These are phyloP conservation scores for Carex sylvatica DNA, from an alignment of 202 grass and related monocot species.

Conservation along the genomic window DNA sequence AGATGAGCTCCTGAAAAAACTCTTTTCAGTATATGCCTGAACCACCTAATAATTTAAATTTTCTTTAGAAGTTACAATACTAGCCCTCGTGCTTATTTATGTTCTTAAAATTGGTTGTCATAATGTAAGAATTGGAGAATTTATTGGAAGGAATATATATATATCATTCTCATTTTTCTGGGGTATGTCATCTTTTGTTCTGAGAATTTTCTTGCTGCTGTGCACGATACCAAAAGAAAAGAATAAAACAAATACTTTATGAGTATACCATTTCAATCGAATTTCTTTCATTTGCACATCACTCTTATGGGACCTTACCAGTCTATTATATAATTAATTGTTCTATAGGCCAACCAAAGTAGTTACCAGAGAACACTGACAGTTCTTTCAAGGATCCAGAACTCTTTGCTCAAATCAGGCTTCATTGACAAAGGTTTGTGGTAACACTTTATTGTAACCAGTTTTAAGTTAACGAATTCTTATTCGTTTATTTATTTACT, in stretches of 20 bases:
- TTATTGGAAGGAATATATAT: neutral
- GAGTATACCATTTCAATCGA: too few species aligned
- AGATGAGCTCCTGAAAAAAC: neutral
- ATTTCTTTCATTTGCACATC: neutral
- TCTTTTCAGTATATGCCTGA: neutral
- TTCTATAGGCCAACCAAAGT: conserved; percentile 60
- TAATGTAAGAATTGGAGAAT: neutral
- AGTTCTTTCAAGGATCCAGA: conserved; percentile 49
- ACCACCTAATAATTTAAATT: neutral
- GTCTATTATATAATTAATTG: conserved; percentile 5
- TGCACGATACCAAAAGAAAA: too few species aligned
- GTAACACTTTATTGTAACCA: neutral
- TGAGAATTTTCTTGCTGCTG: too few species aligned
- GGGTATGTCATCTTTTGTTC: neutral
- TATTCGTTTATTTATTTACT: neutral
- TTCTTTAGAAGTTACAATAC: neutral
- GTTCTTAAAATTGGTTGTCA: neutral
- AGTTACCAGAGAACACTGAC: conserved; percentile 66
- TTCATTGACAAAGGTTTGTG: conserved; percentile 48
- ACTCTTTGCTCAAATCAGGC: conserved; percentile 38
- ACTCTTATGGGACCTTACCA: neutral
- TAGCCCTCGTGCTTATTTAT: neutral
- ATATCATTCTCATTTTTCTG: neutral
- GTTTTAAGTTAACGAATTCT: neutral
- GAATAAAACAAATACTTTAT: too few species aligned